phyloP scores from a whole-genome alignment of 2,329 filamentous ascomycete genomes.

The Ophiocordyceps camponoti-saundersi region DNA sequence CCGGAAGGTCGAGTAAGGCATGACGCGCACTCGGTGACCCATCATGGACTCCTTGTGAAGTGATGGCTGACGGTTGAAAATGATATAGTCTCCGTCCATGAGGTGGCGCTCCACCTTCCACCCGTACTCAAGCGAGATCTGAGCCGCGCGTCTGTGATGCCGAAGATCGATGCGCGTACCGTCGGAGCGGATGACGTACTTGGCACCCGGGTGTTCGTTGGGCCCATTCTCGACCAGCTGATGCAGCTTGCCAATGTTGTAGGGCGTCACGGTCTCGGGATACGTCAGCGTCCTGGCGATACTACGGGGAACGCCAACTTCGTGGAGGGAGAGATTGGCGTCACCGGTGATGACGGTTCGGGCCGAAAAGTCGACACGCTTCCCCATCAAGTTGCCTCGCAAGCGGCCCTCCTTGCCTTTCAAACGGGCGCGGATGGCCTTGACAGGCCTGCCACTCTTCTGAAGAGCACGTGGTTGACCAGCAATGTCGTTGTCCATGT shows the following conservation, averaged over 20 bases:
- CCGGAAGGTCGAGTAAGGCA: slow-evolving; percentile 98
- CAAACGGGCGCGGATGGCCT: slow-evolving; percentile 87
- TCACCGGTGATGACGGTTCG: slow-evolving; percentile 99
- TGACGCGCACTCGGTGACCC: slow-evolving; percentile 92
- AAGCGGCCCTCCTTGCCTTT: slow-evolving; percentile 99
- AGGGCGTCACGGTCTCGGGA: slow-evolving; percentile 90
- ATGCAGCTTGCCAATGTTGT: slow-evolving; percentile 90
- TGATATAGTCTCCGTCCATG: slow-evolving; percentile 90
- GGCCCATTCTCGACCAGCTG: slow-evolving; percentile 83
- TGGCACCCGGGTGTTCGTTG: slow-evolving; percentile 86
- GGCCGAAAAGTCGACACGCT: slow-evolving; percentile 97
- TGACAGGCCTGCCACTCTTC: slow-evolving; percentile 91
- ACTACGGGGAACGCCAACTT: slow-evolving; percentile 89
- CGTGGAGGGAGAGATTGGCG: slow-evolving; percentile 86
- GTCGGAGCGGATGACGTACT: slow-evolving; percentile 88
- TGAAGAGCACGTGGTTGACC: slow-evolving; percentile 87
- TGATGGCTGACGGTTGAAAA: slow-evolving; percentile 98
- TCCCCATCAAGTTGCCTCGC: slow-evolving; percentile 97
- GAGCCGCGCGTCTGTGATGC: slow-evolving; percentile 75
- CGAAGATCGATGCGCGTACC: slow-evolving; percentile 89
- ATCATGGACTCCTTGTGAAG: slow-evolving; percentile 99
- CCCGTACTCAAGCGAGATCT: slow-evolving; percentile 80
- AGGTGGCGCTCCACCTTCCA: slow-evolving; percentile 99
- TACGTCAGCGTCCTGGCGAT: slow-evolving; percentile 91
- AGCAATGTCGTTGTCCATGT: slow-evolving; percentile 99